Base-by-base conservation (phyloP, 1,284 basidiomycete species). In the Malassezia psittaci region DNA sequence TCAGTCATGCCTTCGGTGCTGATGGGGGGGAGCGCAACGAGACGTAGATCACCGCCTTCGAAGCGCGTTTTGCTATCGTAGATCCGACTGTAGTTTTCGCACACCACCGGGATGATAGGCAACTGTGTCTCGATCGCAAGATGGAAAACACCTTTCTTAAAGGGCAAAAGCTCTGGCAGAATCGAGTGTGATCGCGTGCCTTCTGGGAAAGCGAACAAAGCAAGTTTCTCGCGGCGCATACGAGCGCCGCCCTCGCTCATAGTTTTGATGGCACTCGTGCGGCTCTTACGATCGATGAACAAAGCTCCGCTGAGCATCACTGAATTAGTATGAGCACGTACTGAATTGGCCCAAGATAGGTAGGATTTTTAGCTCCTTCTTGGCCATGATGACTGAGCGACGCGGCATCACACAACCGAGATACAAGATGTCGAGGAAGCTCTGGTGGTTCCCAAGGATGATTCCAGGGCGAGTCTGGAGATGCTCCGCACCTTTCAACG, bases 71-170 rank as follows among this genome's bases (percentile, higher is more conserved):
- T 81, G 59, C 82, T 83, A 76, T 93, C 94, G 55, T 66, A 72
- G 24, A 93, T 67, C 57, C 82, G 79, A 82, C 87, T 86, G 75
- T 96, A 96, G 76, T 96, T 96, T 77, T 98, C 90, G 63, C 85
- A 85, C 0, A 98, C 85, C 51, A 98, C 82, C 9, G 93, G 90
- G 15, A 90, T 81, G 64, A 99, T 85, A 72, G 77, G 59, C 0
- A 78, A 60, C 19, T 85, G 85, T 7, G 85, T 85, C 76, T 94
- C 85, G 13, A 96, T 80, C 12, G 94, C 93, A 36, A 96, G 81
- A 72, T 98, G 90, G 81, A 98, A 98, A 0, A 90, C 91, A 38
- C 94, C 94, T 77, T 96, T 99, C 79, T 99, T 99, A 79, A 99
- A 87, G 0, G 89, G 86, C 2, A 90, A 79, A 35, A 74, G 52